Base-by-base conservation (phyloP, 2,329 filamentous ascomycete species). In the Diaporthe amygdali region DNA sequence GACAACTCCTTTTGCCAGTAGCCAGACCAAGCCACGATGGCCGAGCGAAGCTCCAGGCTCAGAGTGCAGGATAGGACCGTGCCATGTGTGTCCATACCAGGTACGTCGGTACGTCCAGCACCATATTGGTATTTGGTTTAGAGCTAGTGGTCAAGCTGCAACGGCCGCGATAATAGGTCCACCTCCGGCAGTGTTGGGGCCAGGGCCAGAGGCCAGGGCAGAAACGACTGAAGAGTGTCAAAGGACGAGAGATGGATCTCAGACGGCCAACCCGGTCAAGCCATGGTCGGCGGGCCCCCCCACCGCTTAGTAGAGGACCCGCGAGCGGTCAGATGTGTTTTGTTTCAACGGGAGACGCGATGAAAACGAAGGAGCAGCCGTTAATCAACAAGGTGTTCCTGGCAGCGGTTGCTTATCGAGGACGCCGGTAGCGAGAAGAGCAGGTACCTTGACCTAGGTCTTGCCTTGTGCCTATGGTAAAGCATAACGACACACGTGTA, bases 341-440 rank as follows among this genome's bases (percentile, higher is more conserved):
- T 68, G 52, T 68, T 68, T 67, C 55, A 49, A 49, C 49, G 30
- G 32, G 37, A 39, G 27, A 55, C 52, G 61, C 49, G n/a, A 67
- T 25, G 32, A 41, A 55, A 70, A 70, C 44, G 61, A 67, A 70
- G 55, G 55, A 46, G 63, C 68, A 59, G 47, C 51, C 56, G 59
- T 22, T 52, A 37, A 14, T n/a, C 56, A 32, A 49, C 59, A 32
- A 55, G 51, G 14, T 52, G 39, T 70, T 46, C 56, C 56, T 66
- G 56, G 41, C 68, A n/a, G 39, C 27, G 27, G 46, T 47, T 70
- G 67, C 27, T 32, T n/a, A 52, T 52, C 52, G n/a, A 10, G 37
- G 52, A 39, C 64, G 41, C 59, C 39, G 59, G 17, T 44, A 30
- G 27, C 56, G 25, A 44, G 61, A 32, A 44, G 27, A 52, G 30